Base-by-base conservation (phyloP, 2,329 filamentous ascomycete genomes). In the Hysterium pulicare region DNA sequence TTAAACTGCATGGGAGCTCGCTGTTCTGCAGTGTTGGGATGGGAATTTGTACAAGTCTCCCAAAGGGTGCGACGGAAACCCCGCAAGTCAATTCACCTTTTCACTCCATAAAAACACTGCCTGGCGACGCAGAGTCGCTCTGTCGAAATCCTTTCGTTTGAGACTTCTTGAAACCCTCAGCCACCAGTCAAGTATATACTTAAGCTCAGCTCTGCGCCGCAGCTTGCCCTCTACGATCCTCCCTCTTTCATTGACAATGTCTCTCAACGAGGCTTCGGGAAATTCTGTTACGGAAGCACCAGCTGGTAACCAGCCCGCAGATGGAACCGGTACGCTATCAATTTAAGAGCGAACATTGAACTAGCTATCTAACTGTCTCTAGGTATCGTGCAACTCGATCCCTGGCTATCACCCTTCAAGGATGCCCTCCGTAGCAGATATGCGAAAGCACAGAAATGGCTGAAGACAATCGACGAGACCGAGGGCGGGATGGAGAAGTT, bases 401-500 rank as follows among this genome's bases (percentile, higher is more conserved):
- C 90, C 34, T 97, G 85, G 81, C 82, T 98, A 41, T 79, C 81
- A 40, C 91, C 93, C 4, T 96, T 94, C 75, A 79, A 82, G 58
- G 87, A 85, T 42, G 74, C 83, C 23, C 75, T 98, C 50, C 84
- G 81, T 66, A 78, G 81, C 47, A 82, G 93, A 61, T 96, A 84
- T 68, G 71, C 78, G 44, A 88, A 87, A 62, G 82, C 90, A 9
- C 83, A 94, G 57, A 74, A 86, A 45, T 97, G 91, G 93, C 87
- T 96, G 60, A 82, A 86, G 64, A 84, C 73, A 21, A 87, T 98
- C 61, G 74, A 95, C 49, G 78, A 88, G 26, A 81, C 79, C 1
- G 93, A 98, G 68, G 93, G 93, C 38, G 89, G 93, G 13, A 65
- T 98, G 33, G 88, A 95, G 47, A 89, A 91, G 66, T 98, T 97